Evolutionary conservation across 257 asterid species (phyloP).

Genomic region (Solanum virginianum): DNA sequence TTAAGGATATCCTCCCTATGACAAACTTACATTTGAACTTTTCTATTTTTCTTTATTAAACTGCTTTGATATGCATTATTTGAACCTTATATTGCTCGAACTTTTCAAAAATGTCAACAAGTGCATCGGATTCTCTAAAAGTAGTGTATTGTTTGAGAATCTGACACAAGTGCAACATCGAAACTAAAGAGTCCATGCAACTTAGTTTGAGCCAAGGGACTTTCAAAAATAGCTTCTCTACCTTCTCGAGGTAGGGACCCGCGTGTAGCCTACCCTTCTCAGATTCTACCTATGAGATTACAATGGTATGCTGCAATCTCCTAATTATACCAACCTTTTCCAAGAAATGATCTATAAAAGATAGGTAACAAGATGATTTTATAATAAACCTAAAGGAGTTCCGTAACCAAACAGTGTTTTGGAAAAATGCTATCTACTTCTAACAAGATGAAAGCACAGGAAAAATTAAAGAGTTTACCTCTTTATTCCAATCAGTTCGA

Average conservation of each 20-base stretch:
- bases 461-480: slow-evolving; percentile 14
- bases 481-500: slow-evolving; percentile 52
- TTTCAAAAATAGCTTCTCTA: neutral
- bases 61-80: neutral
- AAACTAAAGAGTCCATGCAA: too few relatives aligned
- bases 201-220: neutral
- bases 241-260: neutral
- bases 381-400: neutral
- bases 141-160: too few relatives aligned
- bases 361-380: neutral
- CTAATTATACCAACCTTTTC: neutral
- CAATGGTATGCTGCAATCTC: neutral
- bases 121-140: too few relatives aligned
- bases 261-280: neutral
- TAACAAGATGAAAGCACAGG: neutral
- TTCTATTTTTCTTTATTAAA: neutral
- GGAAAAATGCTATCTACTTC: neutral
- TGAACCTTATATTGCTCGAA: neutral
- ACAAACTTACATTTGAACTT: neutral
- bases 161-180: too few relatives aligned
- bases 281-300: neutral
- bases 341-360: neutral
- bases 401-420: neutral
- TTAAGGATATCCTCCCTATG: neutral
- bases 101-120: too few relatives aligned